A percentile compares a stretch with the other conserved stretches of the same genome.
Conservation (phyloP, 345 rosid species). For the Odontarrhena argentea region DNA sequence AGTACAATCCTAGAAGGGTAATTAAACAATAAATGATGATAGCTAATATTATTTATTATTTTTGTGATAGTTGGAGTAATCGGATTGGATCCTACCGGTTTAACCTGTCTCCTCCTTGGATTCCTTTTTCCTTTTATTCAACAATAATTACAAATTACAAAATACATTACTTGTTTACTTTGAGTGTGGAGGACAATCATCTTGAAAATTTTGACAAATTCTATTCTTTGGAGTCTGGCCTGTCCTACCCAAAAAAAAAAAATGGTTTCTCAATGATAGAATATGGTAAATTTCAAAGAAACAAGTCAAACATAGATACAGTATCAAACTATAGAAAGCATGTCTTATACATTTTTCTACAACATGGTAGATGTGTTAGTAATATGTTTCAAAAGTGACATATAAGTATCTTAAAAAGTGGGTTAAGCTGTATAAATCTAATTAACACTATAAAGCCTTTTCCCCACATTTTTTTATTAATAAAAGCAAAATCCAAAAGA, state of each 20-base stretch:
- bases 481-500: slow-evolving; percentile 24
- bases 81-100: not conserved
- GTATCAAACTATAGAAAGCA: not conserved
- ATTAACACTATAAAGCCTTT: slow-evolving; percentile 21
- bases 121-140: slow-evolving; percentile 10
- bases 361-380: not conserved
- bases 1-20: not conserved
- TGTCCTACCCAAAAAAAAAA: slow-evolving; percentile 13
- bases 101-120: slow-evolving; percentile 18
- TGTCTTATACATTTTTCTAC: not conserved
- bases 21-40: not conserved
- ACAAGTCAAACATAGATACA: not conserved
- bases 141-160: not conserved
- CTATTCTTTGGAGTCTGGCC: not conserved
- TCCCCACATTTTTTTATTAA: not conserved
- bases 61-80: slow-evolving; percentile 1
- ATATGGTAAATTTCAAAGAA: not conserved
- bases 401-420: slow-evolving; percentile 31
- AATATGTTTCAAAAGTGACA: slow-evolving; percentile 23
- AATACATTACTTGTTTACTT: slow-evolving; percentile 25
- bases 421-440: slow-evolving; percentile 32
- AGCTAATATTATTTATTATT: not conserved
- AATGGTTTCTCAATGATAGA: not conserved
- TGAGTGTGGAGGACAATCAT: slow-evolving; percentile 14
- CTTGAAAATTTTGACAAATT: slow-evolving; percentile 19